Percentiles rank a stretch among this genome's conserved stretches.
Conservation (phyloP, 2,329 filamentous ascomycete species). For the Ilyonectria destructans region DNA sequence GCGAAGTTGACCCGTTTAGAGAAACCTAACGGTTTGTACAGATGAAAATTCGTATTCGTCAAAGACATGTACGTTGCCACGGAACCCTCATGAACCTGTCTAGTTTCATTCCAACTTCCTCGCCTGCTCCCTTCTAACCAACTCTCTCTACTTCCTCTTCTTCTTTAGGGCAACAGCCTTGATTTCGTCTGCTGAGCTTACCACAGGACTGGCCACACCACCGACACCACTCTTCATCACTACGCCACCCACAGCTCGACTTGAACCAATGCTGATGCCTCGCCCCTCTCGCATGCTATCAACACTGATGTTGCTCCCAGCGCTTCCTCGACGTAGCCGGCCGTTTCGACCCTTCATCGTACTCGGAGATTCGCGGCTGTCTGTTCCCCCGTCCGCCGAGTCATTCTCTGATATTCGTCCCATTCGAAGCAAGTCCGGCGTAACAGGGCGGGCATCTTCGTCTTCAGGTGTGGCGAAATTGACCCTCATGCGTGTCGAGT, state of each 20-base stretch:
- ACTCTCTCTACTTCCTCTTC: constrained; percentile 34
- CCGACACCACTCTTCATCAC: constrained; percentile 52
- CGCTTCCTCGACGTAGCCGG: constrained; percentile 47
- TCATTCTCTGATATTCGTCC: constrained; percentile 31
- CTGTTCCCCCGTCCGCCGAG: constrained; percentile 33
- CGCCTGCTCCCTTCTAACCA: background rate
- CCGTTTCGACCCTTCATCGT: constrained; percentile 34
- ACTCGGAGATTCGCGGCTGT: constrained; percentile 38
- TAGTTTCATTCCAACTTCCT: background rate
- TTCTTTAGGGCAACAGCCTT: constrained; percentile 36
- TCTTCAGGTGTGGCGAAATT: constrained; percentile 35
- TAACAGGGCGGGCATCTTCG: constrained; percentile 37
- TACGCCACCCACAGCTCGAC: constrained; percentile 55
- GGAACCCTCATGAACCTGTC: background rate
- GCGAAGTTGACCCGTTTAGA: background rate
- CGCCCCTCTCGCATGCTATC: constrained; percentile 57
- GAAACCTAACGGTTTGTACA: background rate
- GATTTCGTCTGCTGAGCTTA: constrained; percentile 37
- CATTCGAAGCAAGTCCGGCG: constrained; percentile 32
- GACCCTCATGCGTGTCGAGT: constrained; percentile 35
- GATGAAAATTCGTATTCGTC: background rate
- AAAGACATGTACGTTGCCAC: background rate
- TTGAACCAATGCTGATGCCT: constrained; percentile 60
- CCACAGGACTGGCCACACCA: constrained; percentile 25
- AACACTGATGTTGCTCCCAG: constrained; percentile 58